Conservation (phyloP, 139 green algal genomes). For the Chlamydomonas schloesseri region DNA sequence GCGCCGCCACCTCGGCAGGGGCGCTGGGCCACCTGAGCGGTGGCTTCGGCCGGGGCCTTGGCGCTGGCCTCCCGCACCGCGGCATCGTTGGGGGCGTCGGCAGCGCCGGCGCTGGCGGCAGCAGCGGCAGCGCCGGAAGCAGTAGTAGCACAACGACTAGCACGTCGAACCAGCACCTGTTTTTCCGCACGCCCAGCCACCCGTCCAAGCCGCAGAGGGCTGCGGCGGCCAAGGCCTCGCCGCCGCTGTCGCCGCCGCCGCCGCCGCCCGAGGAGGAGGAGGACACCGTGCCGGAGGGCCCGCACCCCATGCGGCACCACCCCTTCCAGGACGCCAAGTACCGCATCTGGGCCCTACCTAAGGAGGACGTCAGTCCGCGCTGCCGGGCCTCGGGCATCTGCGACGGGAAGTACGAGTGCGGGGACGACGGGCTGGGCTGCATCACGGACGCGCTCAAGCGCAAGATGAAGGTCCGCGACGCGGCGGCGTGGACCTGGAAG, state of each 20-base stretch:
- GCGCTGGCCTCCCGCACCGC: no score
- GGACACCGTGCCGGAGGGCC: not conserved
- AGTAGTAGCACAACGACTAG: not conserved
- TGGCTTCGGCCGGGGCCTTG: no score
- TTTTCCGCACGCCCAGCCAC: not conserved
- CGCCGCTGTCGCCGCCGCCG: not conserved
- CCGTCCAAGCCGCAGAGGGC: no score
- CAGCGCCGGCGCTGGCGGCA: not conserved
- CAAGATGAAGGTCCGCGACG: slow-evolving; percentile 60
- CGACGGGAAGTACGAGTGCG: slow-evolving; percentile 65
- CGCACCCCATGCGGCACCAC: not conserved
- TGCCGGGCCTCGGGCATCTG: slow-evolving; percentile 77
- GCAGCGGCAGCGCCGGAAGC: no score
- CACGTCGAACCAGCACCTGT: not conserved
- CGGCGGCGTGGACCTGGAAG: slow-evolving; percentile 72
- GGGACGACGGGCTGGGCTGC: slow-evolving; percentile 66
- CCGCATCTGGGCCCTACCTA: slow-evolving; percentile 47
- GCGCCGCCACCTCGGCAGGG: no score
- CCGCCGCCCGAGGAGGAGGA: no score
- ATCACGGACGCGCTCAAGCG: slow-evolving; percentile 52
- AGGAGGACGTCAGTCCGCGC: slow-evolving; percentile 64
- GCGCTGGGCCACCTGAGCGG: no score
- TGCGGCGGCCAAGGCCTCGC: not conserved
- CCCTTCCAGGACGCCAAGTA: slow-evolving; percentile 45
- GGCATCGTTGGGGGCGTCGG: not conserved